Evolutionary conservation across 2,329 filamentous ascomycete species (phyloP).

Genomic region (Colletotrichum orbiculare): DNA sequence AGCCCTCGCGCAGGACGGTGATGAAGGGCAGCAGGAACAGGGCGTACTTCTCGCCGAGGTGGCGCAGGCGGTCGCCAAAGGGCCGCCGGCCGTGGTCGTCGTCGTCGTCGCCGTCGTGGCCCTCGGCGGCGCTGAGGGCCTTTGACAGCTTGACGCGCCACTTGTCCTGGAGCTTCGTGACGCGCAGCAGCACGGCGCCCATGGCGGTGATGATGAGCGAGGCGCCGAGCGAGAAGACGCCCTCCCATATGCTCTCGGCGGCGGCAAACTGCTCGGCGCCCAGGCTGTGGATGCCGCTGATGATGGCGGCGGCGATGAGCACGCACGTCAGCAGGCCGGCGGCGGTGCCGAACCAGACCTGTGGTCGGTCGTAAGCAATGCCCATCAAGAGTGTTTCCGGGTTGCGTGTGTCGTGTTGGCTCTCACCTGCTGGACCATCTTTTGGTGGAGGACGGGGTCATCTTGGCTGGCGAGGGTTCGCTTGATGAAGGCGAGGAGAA

Average conservation of each 20-base stretch:
- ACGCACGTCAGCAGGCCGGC: conserved; percentile 35
- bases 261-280: conserved; percentile 66
- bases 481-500: conserved; percentile 74
- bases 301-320: conserved; percentile 37
- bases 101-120: conserved; percentile 1
- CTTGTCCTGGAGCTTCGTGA: conserved; percentile 74
- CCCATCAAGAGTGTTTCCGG: neutral
- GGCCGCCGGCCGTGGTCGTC: neutral
- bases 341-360: conserved; percentile 67
- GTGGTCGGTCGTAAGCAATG: conserved; percentile 10
- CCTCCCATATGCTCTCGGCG: conserved; percentile 75
- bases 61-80: conserved; percentile 30
- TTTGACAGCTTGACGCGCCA: conserved; percentile 73
- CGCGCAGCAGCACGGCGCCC: conserved; percentile 72
- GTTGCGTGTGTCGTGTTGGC: neutral
- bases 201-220: conserved; percentile 73
- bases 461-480: conserved; percentile 67
- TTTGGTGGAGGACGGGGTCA: conserved; percentile 65
- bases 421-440: conserved; percentile 61
- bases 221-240: conserved; percentile 69
- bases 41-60: conserved; percentile 71
- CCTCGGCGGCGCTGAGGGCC: conserved; percentile 51
- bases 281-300: conserved; percentile 58
- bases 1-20: conserved; percentile 79
- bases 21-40: conserved; percentile 84